Percentiles rank a stretch among this genome's conserved stretches.
Evolutionary conservation across 768 basidiomycete species (phyloP).

Genomic region (Suillus weaverae): DNA sequence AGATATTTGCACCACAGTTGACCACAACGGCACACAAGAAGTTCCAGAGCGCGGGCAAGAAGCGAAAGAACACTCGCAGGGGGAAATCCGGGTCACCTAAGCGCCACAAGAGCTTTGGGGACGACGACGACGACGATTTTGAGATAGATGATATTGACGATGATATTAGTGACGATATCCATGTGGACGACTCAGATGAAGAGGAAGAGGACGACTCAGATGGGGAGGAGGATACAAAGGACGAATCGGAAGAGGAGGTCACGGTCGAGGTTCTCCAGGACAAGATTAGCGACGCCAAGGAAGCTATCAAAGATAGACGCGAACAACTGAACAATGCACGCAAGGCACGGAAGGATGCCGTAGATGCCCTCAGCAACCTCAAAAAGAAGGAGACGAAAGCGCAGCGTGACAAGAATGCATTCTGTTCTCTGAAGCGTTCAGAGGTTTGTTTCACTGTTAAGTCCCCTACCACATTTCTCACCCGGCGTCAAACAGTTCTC

Average conservation of each 20-base stretch:
- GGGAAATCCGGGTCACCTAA: constrained; percentile 47
- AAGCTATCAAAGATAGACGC: constrained; percentile 40
- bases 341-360: constrained; percentile 43
- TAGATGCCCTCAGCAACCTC: constrained; percentile 32
- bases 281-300: constrained; percentile 45
- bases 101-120: constrained; percentile 34
- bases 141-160: constrained; percentile 24
- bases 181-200: constrained; percentile 15
- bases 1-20: constrained; percentile 43
- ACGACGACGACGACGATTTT: constrained; percentile 38
- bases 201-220: constrained; percentile 23
- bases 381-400: constrained; percentile 40
- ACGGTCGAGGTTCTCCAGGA: constrained; percentile 46
- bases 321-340: constrained; percentile 38
- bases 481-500: constrained; percentile 42
- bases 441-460: constrained; percentile 39
- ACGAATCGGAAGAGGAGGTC: constrained; percentile 37
- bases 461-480: constrained; percentile 7
- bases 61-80: constrained; percentile 47
- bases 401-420: constrained; percentile 55
- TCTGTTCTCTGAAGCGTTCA: constrained; percentile 58
- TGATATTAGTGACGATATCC: constrained; percentile 19
- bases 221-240: constrained; percentile 18
- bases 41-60: constrained; percentile 34
- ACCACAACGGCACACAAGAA: constrained; percentile 30